Evolutionary conservation across 192 early-diverging fungal species (phyloP), one percentile per base, ranked within the genome.

Genomic region (Podila verticillata): DNA sequence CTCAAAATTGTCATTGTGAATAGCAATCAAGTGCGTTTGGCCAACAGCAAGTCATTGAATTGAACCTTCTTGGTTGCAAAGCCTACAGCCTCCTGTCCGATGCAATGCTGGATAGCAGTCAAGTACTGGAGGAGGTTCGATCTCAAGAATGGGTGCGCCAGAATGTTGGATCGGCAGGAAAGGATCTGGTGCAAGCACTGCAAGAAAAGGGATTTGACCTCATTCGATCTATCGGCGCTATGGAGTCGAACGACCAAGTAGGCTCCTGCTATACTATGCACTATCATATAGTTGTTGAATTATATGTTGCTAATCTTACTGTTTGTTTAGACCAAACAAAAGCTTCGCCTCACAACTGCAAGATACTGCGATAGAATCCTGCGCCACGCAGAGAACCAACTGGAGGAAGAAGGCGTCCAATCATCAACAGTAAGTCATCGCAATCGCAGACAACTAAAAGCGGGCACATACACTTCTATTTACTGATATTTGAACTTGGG

Each of bases 361-460:
- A 74, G 62, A 15, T 88, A 87, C 61, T 92, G 90, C 48, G 88
- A 92, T 61, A 68, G 72, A 3, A 82, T 86, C 19, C 44, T 92
- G 36, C 74, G 83, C 12, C 66, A 59, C 24, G 61, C 74, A 3
- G 82, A 86, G 58, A 72, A 54, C 17, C 66, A 70, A 15, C 39
- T 44, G 32, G 65, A 57, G 19, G 24, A 32, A 5, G 24, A 32
- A 5, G 65, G 62, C 0, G 51, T 22, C 15, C 12, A 30, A 0
- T 47, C 57, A 12, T 44, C 54, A 28, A 34, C 65, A 58, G 74
- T 70, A 65, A 56, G 51, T 7, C 15, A 39, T 7, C 15, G 5
- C 22, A 48, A 26, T 3, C 31, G 29, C 7, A 30, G 8, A 51
- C 20, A 1, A 5, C 48, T 17, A 7, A 15, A 65, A 47, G 28